phyloP scores from a whole-genome alignment of 2,329 filamentous ascomycete genomes.

The Truncatella angustata region DNA sequence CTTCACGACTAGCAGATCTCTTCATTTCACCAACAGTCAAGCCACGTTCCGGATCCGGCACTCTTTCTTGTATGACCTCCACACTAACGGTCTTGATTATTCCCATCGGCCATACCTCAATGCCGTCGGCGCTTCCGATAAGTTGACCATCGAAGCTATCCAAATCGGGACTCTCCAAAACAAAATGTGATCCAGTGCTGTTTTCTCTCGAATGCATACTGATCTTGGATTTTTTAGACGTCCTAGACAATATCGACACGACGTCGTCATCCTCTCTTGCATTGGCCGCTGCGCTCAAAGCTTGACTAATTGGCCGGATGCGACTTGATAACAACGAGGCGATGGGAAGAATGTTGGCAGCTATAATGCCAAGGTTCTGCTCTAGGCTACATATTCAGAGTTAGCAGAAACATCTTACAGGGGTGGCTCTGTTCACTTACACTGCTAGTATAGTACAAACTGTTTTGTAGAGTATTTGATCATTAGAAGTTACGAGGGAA shows the following conservation, averaged over 20 bases:
- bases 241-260: conserved; percentile 19
- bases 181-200: conserved; percentile 21
- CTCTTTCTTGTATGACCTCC: conserved; percentile 32
- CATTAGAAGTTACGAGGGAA: conserved; percentile 24
- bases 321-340: conserved; percentile 27
- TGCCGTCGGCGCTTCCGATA: conserved; percentile 10
- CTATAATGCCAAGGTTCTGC: conserved; percentile 35
- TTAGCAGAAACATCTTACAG: not conserved
- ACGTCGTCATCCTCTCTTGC: conserved; percentile 14
- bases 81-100: conserved; percentile 39
- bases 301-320: conserved; percentile 18
- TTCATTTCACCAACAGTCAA: conserved; percentile 11
- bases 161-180: conserved; percentile 23
- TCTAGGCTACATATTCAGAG: conserved; percentile 23
- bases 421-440: conserved; percentile 15
- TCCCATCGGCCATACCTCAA: conserved; percentile 27
- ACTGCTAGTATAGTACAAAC: conserved; percentile 32
- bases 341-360: conserved; percentile 35
- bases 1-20: conserved; percentile 11
- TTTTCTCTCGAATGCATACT: conserved; percentile 16
- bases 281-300: conserved; percentile 16
- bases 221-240: conserved; percentile 14
- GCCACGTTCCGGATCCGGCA: conserved; percentile 20
- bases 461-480: conserved; percentile 27
- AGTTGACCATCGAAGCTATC: conserved; percentile 16